These are phyloP conservation scores for Cladosporium oxysporum DNA, from an alignment of 2,329 filamentous ascomycete species.

Conservation along the genomic window DNA sequence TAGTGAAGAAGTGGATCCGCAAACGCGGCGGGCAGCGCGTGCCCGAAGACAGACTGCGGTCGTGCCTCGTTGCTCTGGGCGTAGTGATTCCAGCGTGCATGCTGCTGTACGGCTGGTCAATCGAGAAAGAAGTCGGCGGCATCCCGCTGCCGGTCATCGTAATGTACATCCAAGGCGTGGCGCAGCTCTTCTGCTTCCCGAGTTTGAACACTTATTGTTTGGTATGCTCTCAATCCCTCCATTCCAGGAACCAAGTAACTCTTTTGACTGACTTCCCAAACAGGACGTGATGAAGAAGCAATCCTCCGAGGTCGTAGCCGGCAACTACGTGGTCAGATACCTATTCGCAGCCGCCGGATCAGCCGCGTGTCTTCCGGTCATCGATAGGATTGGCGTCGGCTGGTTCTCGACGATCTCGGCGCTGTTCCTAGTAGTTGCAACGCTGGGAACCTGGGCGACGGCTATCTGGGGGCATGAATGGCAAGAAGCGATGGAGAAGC, in stretches of 20 bases:
- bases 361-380: constrained; percentile 70
- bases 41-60: constrained; percentile 68
- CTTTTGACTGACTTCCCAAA: neutral
- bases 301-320: constrained; percentile 69
- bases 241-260: neutral
- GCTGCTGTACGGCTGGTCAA: constrained; percentile 68
- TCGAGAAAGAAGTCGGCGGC: constrained; percentile 57
- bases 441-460: constrained; percentile 50
- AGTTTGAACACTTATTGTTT: constrained; percentile 78
- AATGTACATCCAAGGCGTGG: constrained; percentile 74
- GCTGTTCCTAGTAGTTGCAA: constrained; percentile 52
- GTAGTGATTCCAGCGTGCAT: constrained; percentile 62
- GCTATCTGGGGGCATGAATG: constrained; percentile 49
- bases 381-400: constrained; percentile 74
- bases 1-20: constrained; percentile 64
- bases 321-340: constrained; percentile 79
- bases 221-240: neutral
- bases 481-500: constrained; percentile 13
- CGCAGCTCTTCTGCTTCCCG: constrained; percentile 74
- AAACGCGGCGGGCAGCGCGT: constrained; percentile 60
- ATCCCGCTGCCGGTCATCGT: constrained; percentile 66
- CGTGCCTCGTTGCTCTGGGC: constrained; percentile 58
- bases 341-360: constrained; percentile 71
- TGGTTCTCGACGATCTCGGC: constrained; percentile 77
- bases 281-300: constrained; percentile 71